These are phyloP conservation scores for Cronartium ribicola DNA, from an alignment of 1,284 basidiomycete genomes.

Conservation along the genomic window DNA sequence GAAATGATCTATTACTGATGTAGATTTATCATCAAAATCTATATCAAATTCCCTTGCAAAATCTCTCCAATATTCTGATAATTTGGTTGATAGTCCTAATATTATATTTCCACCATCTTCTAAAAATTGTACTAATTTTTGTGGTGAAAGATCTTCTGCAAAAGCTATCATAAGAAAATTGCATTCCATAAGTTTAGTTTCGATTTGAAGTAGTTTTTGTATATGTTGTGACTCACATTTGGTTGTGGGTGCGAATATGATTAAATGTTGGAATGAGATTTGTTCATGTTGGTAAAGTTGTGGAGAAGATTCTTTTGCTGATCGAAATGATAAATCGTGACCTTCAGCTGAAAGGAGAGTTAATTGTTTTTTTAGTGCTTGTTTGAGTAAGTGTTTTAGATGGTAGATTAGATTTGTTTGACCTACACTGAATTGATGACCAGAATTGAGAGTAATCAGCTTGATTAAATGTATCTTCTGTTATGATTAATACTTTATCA, in stretches of 20 bases:
- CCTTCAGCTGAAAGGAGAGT: neutral
- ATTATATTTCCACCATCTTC: conserved; percentile 71
- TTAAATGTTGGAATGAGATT: conserved; percentile 72
- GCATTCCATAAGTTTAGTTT: too few species aligned
- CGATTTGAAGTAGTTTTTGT: too few species aligned
- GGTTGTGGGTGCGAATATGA: conserved; percentile 73
- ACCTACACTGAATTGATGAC: conserved; percentile 66
- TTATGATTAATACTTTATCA: conserved; percentile 73
- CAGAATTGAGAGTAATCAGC: conserved; percentile 77
- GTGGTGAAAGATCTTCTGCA: conserved; percentile 71
- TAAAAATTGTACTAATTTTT: conserved; percentile 55
- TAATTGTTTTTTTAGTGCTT: neutral
- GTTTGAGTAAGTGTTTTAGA: neutral
- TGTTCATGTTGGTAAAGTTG: conserved; percentile 66
- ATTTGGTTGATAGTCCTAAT: conserved; percentile 66
- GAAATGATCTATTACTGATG: conserved; percentile 55
- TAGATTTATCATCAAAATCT: conserved; percentile 55
- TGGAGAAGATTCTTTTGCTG: conserved; percentile 66
- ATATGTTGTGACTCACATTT: conserved; percentile 72
- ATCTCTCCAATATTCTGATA: conserved; percentile 55
- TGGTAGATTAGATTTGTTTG: neutral
- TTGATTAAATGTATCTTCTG: conserved; percentile 64
- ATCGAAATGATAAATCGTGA: conserved; percentile 68
- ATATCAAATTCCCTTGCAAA: conserved; percentile 58
- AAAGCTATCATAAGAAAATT: too few species aligned